Percentiles rank a stretch among this genome's conserved stretches.
These are phyloP conservation scores for Suillus brevipes DNA, from an alignment of 768 basidiomycete genomes.

Conservation along the genomic window DNA sequence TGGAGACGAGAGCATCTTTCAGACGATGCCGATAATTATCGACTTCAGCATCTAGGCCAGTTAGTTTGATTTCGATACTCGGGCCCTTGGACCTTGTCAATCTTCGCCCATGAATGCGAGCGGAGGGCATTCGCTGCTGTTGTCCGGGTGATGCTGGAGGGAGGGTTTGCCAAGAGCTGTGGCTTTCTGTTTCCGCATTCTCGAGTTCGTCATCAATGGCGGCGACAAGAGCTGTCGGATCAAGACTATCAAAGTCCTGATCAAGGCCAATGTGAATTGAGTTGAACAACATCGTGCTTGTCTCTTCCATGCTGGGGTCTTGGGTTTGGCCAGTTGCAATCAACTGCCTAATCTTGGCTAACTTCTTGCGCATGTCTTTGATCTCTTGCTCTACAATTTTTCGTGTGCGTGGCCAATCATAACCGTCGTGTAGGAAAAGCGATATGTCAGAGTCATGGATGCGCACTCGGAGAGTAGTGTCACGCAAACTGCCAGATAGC, in stretches of 20 bases:
- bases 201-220: conserved; percentile 93
- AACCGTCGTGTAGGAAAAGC: conserved; percentile 86
- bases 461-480: conserved; percentile 52
- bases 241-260: conserved; percentile 69
- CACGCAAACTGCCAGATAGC: conserved; percentile 37
- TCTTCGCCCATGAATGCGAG: conserved; percentile 54
- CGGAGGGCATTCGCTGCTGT: conserved; percentile 32
- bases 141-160: conserved; percentile 49
- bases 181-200: conserved; percentile 51
- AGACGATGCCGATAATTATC: conserved; percentile 61
- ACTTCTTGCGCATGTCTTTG: conserved; percentile 80
- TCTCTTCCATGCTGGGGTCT: conserved; percentile 70
- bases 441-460: conserved; percentile 62
- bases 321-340: conserved; percentile 87
- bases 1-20: conserved; percentile 57
- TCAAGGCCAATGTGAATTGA: conserved; percentile 93
- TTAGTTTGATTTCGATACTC: conserved; percentile 82
- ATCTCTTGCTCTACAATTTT: conserved; percentile 85
- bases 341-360: conserved; percentile 89
- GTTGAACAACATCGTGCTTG: conserved; percentile 83
- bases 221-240: conserved; percentile 76
- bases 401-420: conserved; percentile 89
- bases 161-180: conserved; percentile 92
- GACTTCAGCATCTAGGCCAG: conserved; percentile 61
- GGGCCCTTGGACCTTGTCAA: conserved; percentile 74